A percentile compares a stretch with the other conserved stretches of the same genome.
Conservation (phyloP, 441 rosid genomes). For the Brassica hybrid region DNA sequence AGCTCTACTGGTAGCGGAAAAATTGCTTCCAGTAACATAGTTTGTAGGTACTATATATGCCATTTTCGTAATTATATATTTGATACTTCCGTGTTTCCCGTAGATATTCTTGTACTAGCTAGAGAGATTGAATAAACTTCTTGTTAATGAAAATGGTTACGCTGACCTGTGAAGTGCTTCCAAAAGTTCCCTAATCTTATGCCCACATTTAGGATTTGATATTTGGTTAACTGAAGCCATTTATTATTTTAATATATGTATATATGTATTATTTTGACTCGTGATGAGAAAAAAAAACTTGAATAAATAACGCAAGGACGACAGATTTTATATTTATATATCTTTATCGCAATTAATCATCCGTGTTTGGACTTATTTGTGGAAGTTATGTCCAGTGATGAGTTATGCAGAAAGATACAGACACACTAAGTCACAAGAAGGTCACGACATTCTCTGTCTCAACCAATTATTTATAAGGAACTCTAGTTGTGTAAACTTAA, state of each 20-base stretch:
- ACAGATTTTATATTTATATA: slow-evolving; percentile 3
- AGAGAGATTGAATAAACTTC: not conserved
- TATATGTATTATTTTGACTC: slow-evolving; percentile 1
- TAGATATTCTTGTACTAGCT: slow-evolving; percentile 9
- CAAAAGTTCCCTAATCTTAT: slow-evolving; percentile 35
- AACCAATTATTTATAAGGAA: slow-evolving; percentile 28
- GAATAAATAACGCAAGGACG: slow-evolving; percentile 6
- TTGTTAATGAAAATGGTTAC: slow-evolving; percentile 14
- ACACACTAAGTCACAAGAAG: slow-evolving; percentile 36
- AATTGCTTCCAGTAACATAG: not conserved
- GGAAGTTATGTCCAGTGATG: slow-evolving; percentile 19
- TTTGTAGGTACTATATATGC: not conserved
- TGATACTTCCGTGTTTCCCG: not conserved
- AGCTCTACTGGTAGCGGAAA: not conserved
- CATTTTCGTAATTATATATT: not conserved
- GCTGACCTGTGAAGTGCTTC: slow-evolving; percentile 34
- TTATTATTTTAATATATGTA: not conserved
- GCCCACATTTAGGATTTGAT: slow-evolving; percentile 23
- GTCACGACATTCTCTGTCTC: slow-evolving; percentile 41
- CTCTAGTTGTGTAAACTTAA: slow-evolving; percentile 15
- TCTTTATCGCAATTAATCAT: slow-evolving; percentile 23
- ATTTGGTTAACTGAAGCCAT: not conserved
- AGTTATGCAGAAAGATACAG: slow-evolving; percentile 24
- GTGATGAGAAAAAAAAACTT: slow-evolving; percentile 7
- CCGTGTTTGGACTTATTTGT: slow-evolving; percentile 26